These are phyloP conservation scores for Oryza brachyantha DNA, from an alignment of 176 grass and related monocot genomes.

Conservation along the genomic window DNA sequence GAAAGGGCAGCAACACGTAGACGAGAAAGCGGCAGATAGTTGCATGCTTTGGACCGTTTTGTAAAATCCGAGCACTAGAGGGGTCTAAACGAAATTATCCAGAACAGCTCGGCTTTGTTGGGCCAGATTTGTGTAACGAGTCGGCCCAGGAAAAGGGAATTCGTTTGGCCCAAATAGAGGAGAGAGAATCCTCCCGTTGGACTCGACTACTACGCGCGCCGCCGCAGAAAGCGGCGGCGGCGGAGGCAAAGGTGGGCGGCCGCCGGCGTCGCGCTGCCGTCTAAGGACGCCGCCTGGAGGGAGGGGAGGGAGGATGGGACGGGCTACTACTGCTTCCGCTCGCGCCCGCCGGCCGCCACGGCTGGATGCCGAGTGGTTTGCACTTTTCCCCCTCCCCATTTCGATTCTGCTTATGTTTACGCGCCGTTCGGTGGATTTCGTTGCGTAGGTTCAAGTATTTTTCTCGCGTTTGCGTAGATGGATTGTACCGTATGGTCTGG, in stretches of 20 bases:
- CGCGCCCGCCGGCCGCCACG: neutral
- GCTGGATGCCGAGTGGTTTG: neutral
- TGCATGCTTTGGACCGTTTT: neutral
- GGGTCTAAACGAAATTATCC: neutral
- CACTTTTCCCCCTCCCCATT: neutral
- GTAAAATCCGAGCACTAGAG: neutral
- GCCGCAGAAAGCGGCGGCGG: neutral
- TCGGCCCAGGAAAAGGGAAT: no score
- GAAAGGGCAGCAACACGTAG: neutral
- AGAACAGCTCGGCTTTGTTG: neutral
- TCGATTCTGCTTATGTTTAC: neutral
- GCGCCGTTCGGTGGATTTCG: neutral
- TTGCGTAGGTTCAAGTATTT: neutral
- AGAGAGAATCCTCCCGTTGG: no score
- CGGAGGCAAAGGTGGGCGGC: neutral
- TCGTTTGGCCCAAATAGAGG: no score
- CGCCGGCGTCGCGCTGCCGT: neutral
- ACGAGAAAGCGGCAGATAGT: neutral
- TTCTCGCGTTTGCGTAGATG: neutral
- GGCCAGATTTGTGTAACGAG: neutral
- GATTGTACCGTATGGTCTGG: neutral
- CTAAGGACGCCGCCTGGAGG: neutral
- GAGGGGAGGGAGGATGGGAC: neutral
- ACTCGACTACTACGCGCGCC: neutral
- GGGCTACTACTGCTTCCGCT: neutral